Evolutionary conservation across 768 basidiomycete genomes (phyloP).

Genomic region (Coprinopsis cinerea): DNA sequence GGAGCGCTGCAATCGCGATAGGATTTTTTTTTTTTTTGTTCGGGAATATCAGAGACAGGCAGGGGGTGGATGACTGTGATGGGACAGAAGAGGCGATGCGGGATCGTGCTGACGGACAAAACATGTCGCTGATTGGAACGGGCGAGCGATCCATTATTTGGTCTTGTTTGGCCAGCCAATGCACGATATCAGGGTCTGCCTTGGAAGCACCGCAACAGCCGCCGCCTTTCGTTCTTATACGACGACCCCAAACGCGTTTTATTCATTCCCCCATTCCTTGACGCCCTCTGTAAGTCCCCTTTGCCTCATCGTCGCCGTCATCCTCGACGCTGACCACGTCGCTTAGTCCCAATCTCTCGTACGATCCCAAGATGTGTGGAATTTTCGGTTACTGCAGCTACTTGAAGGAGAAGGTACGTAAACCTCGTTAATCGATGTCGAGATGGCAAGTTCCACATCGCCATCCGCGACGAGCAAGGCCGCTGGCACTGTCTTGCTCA

Average conservation of each 20-base stretch:
- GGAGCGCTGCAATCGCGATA: too few relatives aligned
- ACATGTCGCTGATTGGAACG: too few relatives aligned
- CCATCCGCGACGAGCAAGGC: constrained; percentile 5
- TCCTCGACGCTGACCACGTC: neutral
- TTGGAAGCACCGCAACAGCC: neutral
- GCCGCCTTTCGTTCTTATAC: constrained; percentile 9
- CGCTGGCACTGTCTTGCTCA: neutral
- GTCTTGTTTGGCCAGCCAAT: constrained; percentile 20
- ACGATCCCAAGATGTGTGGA: constrained; percentile 65
- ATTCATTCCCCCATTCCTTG: constrained; percentile 12
- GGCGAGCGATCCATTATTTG: neutral
- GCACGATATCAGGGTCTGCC: constrained; percentile 17
- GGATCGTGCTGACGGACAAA: too few relatives aligned
- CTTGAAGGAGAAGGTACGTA: constrained; percentile 86
- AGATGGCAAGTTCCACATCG: neutral
- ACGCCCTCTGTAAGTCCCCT: constrained; percentile 14
- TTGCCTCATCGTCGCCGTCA: constrained; percentile 4
- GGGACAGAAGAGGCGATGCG: too few relatives aligned
- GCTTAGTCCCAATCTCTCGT: constrained; percentile 6
- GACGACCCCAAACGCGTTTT: constrained; percentile 20
- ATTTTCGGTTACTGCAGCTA: constrained; percentile 96
- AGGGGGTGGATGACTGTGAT: too few relatives aligned
- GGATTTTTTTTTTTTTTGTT: too few relatives aligned
- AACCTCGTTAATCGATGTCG: neutral
- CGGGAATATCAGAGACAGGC: too few relatives aligned